phyloP scores from a whole-genome alignment of 2,329 filamentous ascomycete species.

The Plenodomus biglobosus region DNA sequence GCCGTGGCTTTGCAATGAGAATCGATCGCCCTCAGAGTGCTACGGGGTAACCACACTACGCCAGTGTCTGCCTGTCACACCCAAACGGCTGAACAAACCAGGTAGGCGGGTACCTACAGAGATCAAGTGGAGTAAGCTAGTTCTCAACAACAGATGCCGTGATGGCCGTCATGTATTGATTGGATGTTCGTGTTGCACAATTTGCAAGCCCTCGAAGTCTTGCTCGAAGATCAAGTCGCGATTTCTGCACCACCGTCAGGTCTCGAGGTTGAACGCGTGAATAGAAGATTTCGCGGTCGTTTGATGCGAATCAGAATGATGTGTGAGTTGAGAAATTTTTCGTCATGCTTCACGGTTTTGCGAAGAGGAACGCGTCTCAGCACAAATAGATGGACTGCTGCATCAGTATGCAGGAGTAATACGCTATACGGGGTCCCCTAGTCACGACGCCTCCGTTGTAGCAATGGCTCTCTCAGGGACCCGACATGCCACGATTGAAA shows the following conservation, averaged over 20 bases:
- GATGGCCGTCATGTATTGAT: conserved; percentile 4
- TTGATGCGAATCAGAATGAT: too few relatives aligned
- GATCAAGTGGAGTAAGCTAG: conserved; percentile 7
- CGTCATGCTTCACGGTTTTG: not conserved
- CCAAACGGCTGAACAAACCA: conserved; percentile 10
- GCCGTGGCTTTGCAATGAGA: not conserved
- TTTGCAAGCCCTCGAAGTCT: conserved; percentile 2
- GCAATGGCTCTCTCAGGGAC: conserved; percentile 4
- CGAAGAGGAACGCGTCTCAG: not conserved
- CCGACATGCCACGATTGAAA: conserved; percentile 12
- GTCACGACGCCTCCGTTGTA: not conserved
- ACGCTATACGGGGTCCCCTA: too few relatives aligned
- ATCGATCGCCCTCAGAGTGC: conserved; percentile 6
- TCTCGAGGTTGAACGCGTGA: not conserved
- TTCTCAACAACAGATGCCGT: conserved; percentile 11
- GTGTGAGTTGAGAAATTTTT: not conserved
- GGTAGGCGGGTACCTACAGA: conserved; percentile 9
- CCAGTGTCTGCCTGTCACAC: conserved; percentile 6
- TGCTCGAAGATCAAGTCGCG: not conserved
- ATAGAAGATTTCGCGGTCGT: not conserved
- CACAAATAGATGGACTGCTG: not conserved
- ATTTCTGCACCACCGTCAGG: not conserved
- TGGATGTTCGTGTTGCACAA: conserved; percentile 5
- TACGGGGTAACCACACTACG: conserved; percentile 8
- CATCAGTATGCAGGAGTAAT: not conserved